A percentile compares a stretch with the other conserved stretches of the same genome.
Evolutionary conservation across 768 basidiomycete species (phyloP).

Genomic region (Goffeauzyma gilvescens): DNA sequence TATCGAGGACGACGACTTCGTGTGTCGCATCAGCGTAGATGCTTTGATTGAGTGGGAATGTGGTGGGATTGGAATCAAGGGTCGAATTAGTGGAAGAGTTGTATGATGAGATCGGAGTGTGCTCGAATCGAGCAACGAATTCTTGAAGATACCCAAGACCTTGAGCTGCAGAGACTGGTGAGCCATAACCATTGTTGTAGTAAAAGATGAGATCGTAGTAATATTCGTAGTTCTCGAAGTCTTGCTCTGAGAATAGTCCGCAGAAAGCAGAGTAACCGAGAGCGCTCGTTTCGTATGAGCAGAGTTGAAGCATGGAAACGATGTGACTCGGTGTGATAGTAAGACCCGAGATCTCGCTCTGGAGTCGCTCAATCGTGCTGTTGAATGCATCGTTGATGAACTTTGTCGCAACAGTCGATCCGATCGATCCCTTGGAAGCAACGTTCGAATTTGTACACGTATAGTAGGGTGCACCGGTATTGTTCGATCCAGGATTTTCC

Average conservation of each 20-base stretch:
- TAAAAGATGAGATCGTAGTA: conserved; percentile 19
- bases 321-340: conserved; percentile 21
- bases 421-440: conserved; percentile 14
- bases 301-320: conserved; percentile 29
- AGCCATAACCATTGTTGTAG: conserved; percentile 26
- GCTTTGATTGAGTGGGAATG: conserved; percentile 32
- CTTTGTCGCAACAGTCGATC: conserved; percentile 14
- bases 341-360: conserved; percentile 14
- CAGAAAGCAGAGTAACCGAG: conserved; percentile 30
- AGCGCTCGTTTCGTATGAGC: conserved; percentile 30
- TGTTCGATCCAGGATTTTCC: conserved; percentile 25
- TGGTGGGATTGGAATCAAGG: conserved; percentile 20
- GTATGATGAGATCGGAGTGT: conserved; percentile 14
- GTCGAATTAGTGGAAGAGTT: conserved; percentile 26
- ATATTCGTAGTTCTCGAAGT: conserved; percentile 26
- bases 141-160: conserved; percentile 30
- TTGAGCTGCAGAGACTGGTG: conserved; percentile 28
- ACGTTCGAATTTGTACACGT: conserved; percentile 20
- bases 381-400: conserved; percentile 18
- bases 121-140: conserved; percentile 26
- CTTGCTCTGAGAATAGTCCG: conserved; percentile 30
- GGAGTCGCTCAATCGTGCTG: conserved; percentile 16
- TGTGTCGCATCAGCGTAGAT: conserved; percentile 62
- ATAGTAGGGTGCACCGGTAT: conserved; percentile 27
- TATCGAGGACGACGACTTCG: conserved; percentile 75